Evolutionary conservation across 2,329 filamentous ascomycete genomes (phyloP), one percentile per base, ranked within the genome.

Genomic region (Amphichorda felina): DNA sequence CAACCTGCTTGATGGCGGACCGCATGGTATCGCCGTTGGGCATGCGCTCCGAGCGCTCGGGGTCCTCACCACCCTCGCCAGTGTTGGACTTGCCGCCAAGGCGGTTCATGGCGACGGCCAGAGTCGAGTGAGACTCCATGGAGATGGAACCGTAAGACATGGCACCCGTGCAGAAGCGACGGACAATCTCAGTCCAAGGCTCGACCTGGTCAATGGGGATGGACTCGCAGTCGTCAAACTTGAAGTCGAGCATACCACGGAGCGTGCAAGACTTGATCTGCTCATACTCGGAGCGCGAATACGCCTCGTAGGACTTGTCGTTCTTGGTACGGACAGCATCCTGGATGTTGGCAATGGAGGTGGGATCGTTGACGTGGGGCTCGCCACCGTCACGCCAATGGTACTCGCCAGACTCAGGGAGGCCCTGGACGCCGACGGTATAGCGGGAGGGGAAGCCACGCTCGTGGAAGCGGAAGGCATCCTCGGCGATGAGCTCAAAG

Each of bases 111-210:
- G 89, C 89, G 38, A 96, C 81, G 45, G 89, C 89, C 33, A 96
- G 68, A 10, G 89, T 95, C 14, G 89, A 94, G 65, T 96, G 89
- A 36, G 89, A 89, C 59, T 96, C 89, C 86, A 95, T 94, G 5
- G 89, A 95, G 50, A 96, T 96, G 28, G 89, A 95, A 33, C 89
- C 89, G 54, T 96, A 96, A 3, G 89, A 96, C 89, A 96, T 96
- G 48, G 89, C 89, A 55, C 89, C 89, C 27, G 89, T 95, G 50
- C 89, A 91, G 66, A 95, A 95, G 43, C 89, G 83, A 45, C 89
- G 83, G 31, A 95, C 89, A 49, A 96, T 95, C 51, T 95, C 88
- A 3, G 89, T 95, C 89, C 89, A 96, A 15, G 89, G 86, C 65
- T 96, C 89, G 39, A 96, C 89, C 60, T 95, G 88, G 47, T 95